Conservation (phyloP, 75 land plant genomes). For the Pseudotsuga menziesii region DNA sequence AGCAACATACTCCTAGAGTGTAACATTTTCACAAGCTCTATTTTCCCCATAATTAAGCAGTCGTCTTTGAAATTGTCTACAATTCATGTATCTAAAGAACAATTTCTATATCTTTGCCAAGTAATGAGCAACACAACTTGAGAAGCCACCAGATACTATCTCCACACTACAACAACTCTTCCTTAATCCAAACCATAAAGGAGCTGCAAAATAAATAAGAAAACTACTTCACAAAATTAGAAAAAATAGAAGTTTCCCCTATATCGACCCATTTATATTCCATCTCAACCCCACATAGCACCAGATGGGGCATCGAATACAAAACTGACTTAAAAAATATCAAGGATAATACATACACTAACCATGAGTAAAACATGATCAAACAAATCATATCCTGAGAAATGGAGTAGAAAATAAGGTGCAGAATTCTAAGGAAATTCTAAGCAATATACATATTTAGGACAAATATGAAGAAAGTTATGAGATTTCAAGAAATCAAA, state of each 20-base stretch:
- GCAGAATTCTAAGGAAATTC: neutral
- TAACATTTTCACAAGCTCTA: neutral
- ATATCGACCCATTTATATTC: too few species aligned
- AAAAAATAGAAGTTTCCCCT: too few species aligned
- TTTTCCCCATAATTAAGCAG: neutral
- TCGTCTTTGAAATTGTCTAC: neutral
- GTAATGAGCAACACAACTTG: neutral
- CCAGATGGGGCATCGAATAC: too few species aligned
- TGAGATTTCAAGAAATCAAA: neutral
- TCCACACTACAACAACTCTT: constrained; percentile 1
- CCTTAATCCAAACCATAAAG: neutral
- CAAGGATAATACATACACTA: too few species aligned
- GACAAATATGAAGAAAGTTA: neutral
- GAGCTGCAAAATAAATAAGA: constrained; percentile 1
- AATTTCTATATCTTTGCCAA: neutral
- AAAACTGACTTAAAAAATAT: too few species aligned
- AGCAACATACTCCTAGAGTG: constrained; percentile 5
- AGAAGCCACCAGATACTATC: neutral
- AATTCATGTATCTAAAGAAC: constrained; percentile 6
- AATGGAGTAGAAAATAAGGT: neutral
- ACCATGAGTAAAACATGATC: too few species aligned
- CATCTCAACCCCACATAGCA: too few species aligned
- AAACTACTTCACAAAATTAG: too few species aligned
- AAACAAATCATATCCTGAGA: neutral
- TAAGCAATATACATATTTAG: neutral